A percentile compares a stretch with the other conserved stretches of the same genome.
Evolutionary conservation across 208 protist genomes (phyloP).

Genomic region (Acanthamoeba healyi): DNA sequence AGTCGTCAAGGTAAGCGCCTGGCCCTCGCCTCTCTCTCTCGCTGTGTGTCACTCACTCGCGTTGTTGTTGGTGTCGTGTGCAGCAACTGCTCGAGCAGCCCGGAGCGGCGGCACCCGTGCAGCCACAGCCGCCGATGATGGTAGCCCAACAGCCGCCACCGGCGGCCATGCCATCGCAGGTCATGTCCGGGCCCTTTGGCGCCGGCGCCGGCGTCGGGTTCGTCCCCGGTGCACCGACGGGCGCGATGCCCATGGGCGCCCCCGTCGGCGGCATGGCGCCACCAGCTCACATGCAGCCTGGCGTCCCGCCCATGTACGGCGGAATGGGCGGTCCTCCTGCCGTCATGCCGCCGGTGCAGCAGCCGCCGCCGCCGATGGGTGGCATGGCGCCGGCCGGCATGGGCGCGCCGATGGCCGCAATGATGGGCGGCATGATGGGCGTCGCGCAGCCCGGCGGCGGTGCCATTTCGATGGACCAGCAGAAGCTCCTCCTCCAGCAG

Average conservation of each 20-base stretch:
- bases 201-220: neutral
- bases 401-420: neutral
- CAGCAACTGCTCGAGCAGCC: constrained; percentile 25
- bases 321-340: neutral
- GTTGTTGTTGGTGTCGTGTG: neutral
- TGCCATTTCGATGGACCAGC: constrained; percentile 29
- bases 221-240: too few relatives aligned
- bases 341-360: neutral
- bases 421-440: constrained; percentile 8
- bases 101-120: neutral
- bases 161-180: neutral
- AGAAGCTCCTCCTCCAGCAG: constrained; percentile 47
- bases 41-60: too few relatives aligned
- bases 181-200: neutral
- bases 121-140: neutral
- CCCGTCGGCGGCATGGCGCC: too few relatives aligned
- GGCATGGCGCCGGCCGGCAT: neutral
- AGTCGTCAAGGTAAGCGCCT: constrained; percentile 58
- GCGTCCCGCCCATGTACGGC: too few relatives aligned
- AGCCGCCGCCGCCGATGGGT: too few relatives aligned
- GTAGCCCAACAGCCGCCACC: neutral
- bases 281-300: too few relatives aligned
- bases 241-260: neutral
- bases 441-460: neutral
- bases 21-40: neutral